Percentiles rank a stretch among this genome's conserved stretches.
phyloP scores from a whole-genome alignment of 768 basidiomycete species.

The Tulasnella sp. region DNA sequence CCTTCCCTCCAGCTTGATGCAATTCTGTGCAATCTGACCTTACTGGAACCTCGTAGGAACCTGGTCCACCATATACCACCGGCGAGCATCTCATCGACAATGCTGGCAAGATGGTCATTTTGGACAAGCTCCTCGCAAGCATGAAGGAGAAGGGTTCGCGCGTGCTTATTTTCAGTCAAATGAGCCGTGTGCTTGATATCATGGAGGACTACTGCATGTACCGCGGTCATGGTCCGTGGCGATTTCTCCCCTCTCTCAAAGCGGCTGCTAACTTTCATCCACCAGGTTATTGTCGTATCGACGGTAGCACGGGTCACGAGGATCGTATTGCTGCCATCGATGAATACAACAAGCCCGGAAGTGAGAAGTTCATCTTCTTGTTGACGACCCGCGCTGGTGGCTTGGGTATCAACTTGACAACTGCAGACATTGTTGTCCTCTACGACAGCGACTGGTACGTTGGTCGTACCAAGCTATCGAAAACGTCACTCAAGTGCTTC shows the following conservation, averaged over 20 bases:
- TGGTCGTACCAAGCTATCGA: slow-evolving; percentile 1
- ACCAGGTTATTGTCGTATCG: slow-evolving; percentile 75
- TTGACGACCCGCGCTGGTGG: slow-evolving; percentile 96
- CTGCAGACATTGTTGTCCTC: slow-evolving; percentile 87
- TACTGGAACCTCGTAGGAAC: slow-evolving; percentile 46
- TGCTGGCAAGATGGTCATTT: slow-evolving; percentile 93
- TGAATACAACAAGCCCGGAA: slow-evolving; percentile 90
- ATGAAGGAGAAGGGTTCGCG: slow-evolving; percentile 93
- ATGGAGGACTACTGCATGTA: slow-evolving; percentile 96
- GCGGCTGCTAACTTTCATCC: not conserved
- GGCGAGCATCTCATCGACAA: slow-evolving; percentile 94
- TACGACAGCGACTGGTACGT: slow-evolving; percentile 92
- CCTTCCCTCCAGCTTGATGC: not conserved
- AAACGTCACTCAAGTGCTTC: not conserved
- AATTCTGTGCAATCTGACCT: not conserved
- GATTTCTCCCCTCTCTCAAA: slow-evolving; percentile 9
- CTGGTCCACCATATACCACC: slow-evolving; percentile 96
- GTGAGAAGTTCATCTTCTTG: slow-evolving; percentile 93
- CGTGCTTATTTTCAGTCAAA: slow-evolving; percentile 95
- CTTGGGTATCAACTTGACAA: slow-evolving; percentile 90
- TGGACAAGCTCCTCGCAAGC: slow-evolving; percentile 78
- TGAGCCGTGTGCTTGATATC: slow-evolving; percentile 98
- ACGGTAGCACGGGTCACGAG: slow-evolving; percentile 91
- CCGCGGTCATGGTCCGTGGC: slow-evolving; percentile 62
- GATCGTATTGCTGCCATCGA: slow-evolving; percentile 93